Evolutionary conservation across 78 protist species (phyloP).

Genomic region (Abeoforma whisleri): DNA sequence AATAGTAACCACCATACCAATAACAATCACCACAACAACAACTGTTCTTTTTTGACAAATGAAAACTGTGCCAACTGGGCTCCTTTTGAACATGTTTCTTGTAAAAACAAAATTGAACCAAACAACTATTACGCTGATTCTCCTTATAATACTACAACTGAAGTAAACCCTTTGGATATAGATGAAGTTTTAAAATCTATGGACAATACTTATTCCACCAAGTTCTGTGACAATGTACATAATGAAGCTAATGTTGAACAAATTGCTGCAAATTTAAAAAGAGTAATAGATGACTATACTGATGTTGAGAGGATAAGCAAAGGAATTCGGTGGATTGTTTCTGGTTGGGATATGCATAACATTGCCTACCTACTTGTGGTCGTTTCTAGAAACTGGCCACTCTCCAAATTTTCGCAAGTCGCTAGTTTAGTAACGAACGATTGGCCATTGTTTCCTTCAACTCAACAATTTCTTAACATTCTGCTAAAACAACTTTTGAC

Average conservation of each 20-base stretch:
- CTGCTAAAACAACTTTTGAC: not conserved
- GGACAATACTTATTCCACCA: slow-evolving; percentile 22
- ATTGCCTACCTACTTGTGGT: slow-evolving; percentile 33
- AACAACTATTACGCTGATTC: no score
- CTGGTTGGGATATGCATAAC: slow-evolving; percentile 18
- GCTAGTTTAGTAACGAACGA: slow-evolving; percentile 29
- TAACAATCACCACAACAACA: no score
- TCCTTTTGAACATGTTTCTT: no score
- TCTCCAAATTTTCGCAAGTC: not conserved
- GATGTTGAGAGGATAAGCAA: not conserved
- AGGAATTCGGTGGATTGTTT: slow-evolving; percentile 39
- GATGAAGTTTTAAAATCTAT: not conserved
- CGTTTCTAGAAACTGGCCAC: not conserved
- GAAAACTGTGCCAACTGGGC: no score
- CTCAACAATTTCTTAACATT: not conserved
- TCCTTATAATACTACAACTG: no score
- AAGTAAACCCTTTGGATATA: no score
- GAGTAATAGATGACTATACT: not conserved
- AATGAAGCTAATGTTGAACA: slow-evolving; percentile 13
- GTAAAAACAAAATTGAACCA: no score
- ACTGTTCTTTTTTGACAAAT: no score
- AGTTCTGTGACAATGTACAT: slow-evolving; percentile 20
- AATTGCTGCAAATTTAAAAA: not conserved
- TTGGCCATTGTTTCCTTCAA: slow-evolving; percentile 35
- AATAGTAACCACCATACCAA: no score